Conservation (phyloP, 1,139 yeast species). For the Sugiyamaella sp. region DNA sequence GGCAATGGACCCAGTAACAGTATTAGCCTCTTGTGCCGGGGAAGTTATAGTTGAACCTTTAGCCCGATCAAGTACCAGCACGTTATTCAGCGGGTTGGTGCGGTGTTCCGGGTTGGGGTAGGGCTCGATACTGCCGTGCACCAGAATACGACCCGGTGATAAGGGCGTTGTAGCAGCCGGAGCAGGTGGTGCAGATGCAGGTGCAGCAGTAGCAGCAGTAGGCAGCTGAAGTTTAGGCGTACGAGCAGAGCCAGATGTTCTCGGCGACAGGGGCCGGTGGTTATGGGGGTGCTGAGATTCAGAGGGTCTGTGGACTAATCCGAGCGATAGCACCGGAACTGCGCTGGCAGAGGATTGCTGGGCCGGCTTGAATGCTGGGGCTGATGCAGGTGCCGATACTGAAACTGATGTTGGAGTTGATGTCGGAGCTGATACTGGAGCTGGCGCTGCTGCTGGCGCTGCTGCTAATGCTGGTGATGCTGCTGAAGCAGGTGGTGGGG, state of each 20-base stretch:
- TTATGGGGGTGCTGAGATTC: conserved; percentile 3
- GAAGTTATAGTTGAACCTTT: not conserved
- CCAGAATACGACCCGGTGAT: conserved; percentile 1
- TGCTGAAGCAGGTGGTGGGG: not conserved
- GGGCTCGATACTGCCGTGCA: conserved; percentile 12
- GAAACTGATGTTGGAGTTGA: not conserved
- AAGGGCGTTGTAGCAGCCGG: conserved; percentile 1
- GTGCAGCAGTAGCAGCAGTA: conserved; percentile 1
- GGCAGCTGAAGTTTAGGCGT: not conserved
- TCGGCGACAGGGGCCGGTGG: conserved; percentile 14
- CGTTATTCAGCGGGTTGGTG: not conserved
- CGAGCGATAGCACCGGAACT: no score
- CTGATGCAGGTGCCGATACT: not conserved
- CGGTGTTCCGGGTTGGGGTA: conserved; percentile 2
- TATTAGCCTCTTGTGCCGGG: not conserved
- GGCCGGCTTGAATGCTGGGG: no score
- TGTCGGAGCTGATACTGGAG: no score
- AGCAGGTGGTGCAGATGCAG: conserved; percentile 1
- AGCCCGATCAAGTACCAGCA: conserved; percentile 10
- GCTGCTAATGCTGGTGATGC: no score
- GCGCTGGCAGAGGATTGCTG: no score
- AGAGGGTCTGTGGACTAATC: no score
- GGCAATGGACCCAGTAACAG: conserved; percentile 1
- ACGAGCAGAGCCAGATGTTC: no score
- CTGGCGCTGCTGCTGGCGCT: no score